Base-by-base conservation (phyloP, 2,329 filamentous ascomycete species). In the Arthroderma sp. region DNA sequence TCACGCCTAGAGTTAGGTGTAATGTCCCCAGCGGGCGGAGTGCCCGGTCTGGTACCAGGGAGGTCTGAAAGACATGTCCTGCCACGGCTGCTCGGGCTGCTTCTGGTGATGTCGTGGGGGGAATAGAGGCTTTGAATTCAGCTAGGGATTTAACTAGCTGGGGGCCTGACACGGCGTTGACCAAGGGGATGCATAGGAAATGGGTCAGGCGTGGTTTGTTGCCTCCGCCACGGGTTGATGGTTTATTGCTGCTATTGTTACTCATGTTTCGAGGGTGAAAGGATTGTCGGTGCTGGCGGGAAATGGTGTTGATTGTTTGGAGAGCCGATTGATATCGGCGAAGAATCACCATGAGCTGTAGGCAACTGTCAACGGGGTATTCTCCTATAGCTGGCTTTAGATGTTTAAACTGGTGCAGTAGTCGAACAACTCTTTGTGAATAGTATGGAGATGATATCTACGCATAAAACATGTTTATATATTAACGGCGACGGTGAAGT, bases 1-100 rank as follows among this genome's bases (percentile, higher is more conserved):
- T 88, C 1, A 93, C 83, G 0, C 87, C 88, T 0, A 95, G 70
- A 0, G 88, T 95, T 2, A 94, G 68, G 63, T 96, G 89, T 40
- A 95, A 64, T 1, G 86, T 87, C 0, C 85, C 84, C 0, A 85
- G 64, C 0, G 86, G 86, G 29, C 87, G 71, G 42, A 94, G 67
- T 1, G 86, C 86, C 44, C 73, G 73, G 30, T 68, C 59, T 0
- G 83, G 82, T 6, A 89, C 65, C 4, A 68, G 68, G 1, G 58
- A 51, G 28, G 48, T 66, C 29, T 31, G 48, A 63, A 51, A 66
- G 61, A 46, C 64, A 56, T 42, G 64, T 53, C 46, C 60, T 38
- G 44, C 38, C 37, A 48, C 37, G 44, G 50, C 44, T 43, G 47
- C 28, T 31, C 38, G 45, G 32, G 48, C 37, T 45, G 43, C 38